Base-by-base conservation (phyloP, 129 eudicot genomes). In the Dittrichia graveolens region DNA sequence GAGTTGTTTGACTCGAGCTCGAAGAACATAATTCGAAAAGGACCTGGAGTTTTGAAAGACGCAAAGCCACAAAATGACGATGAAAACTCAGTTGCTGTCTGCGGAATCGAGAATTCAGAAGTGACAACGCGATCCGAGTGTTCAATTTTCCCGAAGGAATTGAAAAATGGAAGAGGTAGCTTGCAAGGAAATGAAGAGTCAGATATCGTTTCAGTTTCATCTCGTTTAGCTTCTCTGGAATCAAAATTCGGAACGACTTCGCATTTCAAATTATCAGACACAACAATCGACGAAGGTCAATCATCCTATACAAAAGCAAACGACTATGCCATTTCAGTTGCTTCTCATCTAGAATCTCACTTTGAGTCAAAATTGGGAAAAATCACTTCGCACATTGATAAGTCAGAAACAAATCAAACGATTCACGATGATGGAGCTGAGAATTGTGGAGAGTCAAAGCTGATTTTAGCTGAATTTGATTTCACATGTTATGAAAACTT, bases 401-500 rank as follows among this genome's bases (percentile, higher is more conserved):
- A 74, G 48, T 64, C 79, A 10, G 72, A 62, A 54, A 45, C 78
- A 3, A 43, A 65, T 3, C 38, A 38, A 55, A 59, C 81, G 13
- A 16, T 65, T 69, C 62, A 65, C 48, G 69, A 54, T 40, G 72
- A 8, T 49, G 61, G 80, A 67, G 58, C 75, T 55, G 83, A 84
- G 72, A 61, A 74, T 74, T 76, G 65, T 65, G 81, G 66, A 54
- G 82, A 85, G 75, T 74, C 81, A 7, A 74, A 80, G 69, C 77
- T 68, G 49, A 71, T 58, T 74, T 56, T 79, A 10, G 58, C 64
- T 37, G 87, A 80, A 5, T 49, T 80, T 50, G 92, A 93, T 75
- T 70, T 93, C 52, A 81, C 88, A 9, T 93, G 98, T 66, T 82
- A 92, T 12, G 98, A 93, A 81, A 70, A 76, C 58, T 72, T 92